phyloP scores from a whole-genome alignment of 495 filamentous ascomycete genomes.

The Penicillium herquei region DNA sequence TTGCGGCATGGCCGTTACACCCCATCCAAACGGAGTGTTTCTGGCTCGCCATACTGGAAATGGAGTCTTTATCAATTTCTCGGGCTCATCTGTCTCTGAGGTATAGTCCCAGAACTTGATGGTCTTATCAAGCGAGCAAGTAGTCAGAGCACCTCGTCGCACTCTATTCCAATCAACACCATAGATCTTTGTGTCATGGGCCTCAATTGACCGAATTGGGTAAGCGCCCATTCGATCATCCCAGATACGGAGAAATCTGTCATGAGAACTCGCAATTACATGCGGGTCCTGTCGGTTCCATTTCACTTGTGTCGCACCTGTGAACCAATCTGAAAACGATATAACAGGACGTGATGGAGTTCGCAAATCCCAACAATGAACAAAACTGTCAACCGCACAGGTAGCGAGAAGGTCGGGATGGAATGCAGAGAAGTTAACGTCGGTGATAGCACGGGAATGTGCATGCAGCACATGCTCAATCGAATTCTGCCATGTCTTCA shows the following conservation, averaged over 20 bases:
- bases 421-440: slow-evolving; percentile 95
- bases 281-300: slow-evolving; percentile 86
- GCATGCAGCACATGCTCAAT: slow-evolving; percentile 90
- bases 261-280: slow-evolving; percentile 87
- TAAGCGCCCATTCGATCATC: slow-evolving; percentile 78
- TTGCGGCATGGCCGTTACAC: slow-evolving; percentile 88
- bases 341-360: slow-evolving; percentile 70
- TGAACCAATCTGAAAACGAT: slow-evolving; percentile 91
- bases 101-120: slow-evolving; percentile 94
- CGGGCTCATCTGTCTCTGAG: slow-evolving; percentile 59
- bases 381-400: slow-evolving; percentile 88
- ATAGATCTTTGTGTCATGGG: slow-evolving; percentile 95
- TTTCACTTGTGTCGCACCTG: slow-evolving; percentile 93
- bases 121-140: slow-evolving; percentile 87
- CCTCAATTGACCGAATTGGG: slow-evolving; percentile 78
- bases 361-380: slow-evolving; percentile 91
- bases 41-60: slow-evolving; percentile 91
- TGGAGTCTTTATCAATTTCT: slow-evolving; percentile 72
- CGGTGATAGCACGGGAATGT: slow-evolving; percentile 88
- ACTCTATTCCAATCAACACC: slow-evolving; percentile 93
- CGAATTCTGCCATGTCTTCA: slow-evolving; percentile 67
- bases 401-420: slow-evolving; percentile 87
- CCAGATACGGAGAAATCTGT: slow-evolving; percentile 85
- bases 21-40: slow-evolving; percentile 90
- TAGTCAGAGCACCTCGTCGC: slow-evolving; percentile 66